Conservation (phyloP, 2,329 filamentous ascomycete species). For the Aspergillus ibericus region DNA sequence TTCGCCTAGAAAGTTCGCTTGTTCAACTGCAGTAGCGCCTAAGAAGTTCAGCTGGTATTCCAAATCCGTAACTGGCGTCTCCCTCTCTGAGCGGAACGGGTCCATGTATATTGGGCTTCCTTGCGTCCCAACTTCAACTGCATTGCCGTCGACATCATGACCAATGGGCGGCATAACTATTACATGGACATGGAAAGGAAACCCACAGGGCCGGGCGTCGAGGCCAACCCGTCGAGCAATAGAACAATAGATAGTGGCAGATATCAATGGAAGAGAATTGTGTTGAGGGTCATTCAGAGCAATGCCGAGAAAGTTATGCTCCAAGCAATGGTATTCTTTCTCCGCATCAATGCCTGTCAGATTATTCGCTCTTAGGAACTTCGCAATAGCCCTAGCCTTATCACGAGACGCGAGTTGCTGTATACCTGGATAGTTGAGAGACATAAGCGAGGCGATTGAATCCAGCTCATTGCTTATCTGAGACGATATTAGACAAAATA, state of each 20-base stretch:
- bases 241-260: slow-evolving; percentile 80
- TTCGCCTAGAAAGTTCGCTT: slow-evolving; percentile 59
- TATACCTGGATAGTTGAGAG: slow-evolving; percentile 54
- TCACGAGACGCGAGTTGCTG: slow-evolving; percentile 60
- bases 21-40: slow-evolving; percentile 42
- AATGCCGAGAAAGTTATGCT: slow-evolving; percentile 85
- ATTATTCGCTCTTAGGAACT: slow-evolving; percentile 67
- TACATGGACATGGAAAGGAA: slow-evolving; percentile 82
- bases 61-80: slow-evolving; percentile 63
- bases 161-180: slow-evolving; percentile 66
- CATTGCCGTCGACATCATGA: slow-evolving; percentile 59
- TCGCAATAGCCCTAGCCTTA: slow-evolving; percentile 67
- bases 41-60: slow-evolving; percentile 59
- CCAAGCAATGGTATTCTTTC: slow-evolving; percentile 71
- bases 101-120: slow-evolving; percentile 74
- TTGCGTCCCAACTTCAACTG: slow-evolving; percentile 15
- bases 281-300: slow-evolving; percentile 72
- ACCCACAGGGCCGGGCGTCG: slow-evolving; percentile 73
- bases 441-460: slow-evolving; percentile 59
- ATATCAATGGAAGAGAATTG: slow-evolving; percentile 81
- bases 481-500: slow-evolving; percentile 14
- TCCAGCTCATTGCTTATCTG: slow-evolving; percentile 68
- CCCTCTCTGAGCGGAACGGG: slow-evolving; percentile 69
- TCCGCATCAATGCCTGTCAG: slow-evolving; percentile 71
- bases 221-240: slow-evolving; percentile 73